phyloP scores from a whole-genome alignment of 768 basidiomycete species.

The Russula sp. region DNA sequence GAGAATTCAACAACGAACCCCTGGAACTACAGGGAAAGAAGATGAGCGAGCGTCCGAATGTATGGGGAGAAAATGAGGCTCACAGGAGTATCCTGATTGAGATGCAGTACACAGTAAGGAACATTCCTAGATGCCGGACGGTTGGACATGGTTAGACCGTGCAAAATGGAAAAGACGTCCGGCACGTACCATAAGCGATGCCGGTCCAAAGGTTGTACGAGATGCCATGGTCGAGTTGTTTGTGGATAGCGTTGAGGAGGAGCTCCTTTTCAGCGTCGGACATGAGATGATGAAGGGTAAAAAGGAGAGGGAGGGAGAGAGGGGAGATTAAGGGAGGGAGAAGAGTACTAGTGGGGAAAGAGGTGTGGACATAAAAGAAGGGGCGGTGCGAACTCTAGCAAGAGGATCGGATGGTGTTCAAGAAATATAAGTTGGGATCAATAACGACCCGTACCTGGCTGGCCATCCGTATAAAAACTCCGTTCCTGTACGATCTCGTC shows the following conservation, averaged over 20 bases:
- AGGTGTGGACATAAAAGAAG: not conserved
- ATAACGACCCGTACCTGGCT: not conserved
- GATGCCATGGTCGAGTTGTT: conserved; percentile 13
- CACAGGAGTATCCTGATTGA: conserved; percentile 25
- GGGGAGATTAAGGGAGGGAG: not conserved
- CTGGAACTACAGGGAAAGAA: conserved; percentile 8
- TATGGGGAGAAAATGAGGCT: not conserved
- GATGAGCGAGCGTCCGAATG: not conserved
- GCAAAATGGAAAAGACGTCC: too few species aligned
- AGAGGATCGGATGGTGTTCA: too few species aligned
- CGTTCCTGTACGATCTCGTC: too few species aligned
- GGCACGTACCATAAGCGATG: conserved; percentile 20
- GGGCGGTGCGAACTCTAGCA: not conserved
- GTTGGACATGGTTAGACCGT: not conserved
- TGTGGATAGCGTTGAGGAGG: conserved; percentile 1
- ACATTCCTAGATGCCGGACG: conserved; percentile 12
- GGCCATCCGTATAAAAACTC: not conserved
- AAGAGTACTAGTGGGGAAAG: not conserved
- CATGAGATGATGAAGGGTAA: not conserved
- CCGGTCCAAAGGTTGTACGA: conserved; percentile 22
- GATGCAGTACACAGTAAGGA: conserved; percentile 18
- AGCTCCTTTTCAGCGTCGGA: conserved; percentile 9
- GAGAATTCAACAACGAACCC: conserved; percentile 12
- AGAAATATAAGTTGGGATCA: conserved; percentile 1
- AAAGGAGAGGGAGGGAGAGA: not conserved